Base-by-base conservation (phyloP, 2,329 filamentous ascomycete genomes). In the Monilinia fructigena region DNA sequence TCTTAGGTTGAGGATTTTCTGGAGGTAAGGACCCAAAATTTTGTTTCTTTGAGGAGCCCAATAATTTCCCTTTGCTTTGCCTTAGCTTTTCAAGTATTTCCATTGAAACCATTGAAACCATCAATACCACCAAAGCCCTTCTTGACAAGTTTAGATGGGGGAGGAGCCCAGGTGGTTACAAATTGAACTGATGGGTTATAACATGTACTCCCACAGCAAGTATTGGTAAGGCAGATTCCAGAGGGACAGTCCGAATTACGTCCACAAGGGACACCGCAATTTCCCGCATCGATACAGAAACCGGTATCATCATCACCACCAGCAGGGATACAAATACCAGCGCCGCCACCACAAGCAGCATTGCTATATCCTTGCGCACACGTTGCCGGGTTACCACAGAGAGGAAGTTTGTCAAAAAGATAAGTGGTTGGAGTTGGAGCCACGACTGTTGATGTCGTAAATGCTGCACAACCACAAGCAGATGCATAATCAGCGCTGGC, bases 381-480 rank as follows among this genome's bases (percentile, higher is more conserved):
- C 7, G 26, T 53, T 7, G 28, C 60, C 8, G 65, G 42, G 7
- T 67, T 67, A 1, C 4, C 18, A 16, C 65, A 67, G 12, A 35
- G 35, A 1, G 65, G 65, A 2, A 67, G 47, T 31, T 40, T 58
- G 26, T 67, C 60, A 35, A 58, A 67, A 0, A 35, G 23, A 16
- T 42, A 64, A 35, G 55, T 63, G 45, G 60, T 64, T 28, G 60
- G 65, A 14, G 40, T 48, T 28, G 60, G 52, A 38, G 48, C 40
- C 3, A 53, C 31, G 12, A 58, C 35, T 31, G 35, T 58, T 14
- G 52, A 16, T 7, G 60, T 6, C 3, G 60, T 50, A 23, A 67
- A 6, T 1, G 42, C 26, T 4, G 65, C 65, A 18, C 65, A 67
- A 12, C 26, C n/a, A 45, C 65, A 67, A 4, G 65, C 65, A 7